Evolutionary conservation across 108 stramenopile species (phyloP).

Genomic region (Schizochytrium sp.): DNA sequence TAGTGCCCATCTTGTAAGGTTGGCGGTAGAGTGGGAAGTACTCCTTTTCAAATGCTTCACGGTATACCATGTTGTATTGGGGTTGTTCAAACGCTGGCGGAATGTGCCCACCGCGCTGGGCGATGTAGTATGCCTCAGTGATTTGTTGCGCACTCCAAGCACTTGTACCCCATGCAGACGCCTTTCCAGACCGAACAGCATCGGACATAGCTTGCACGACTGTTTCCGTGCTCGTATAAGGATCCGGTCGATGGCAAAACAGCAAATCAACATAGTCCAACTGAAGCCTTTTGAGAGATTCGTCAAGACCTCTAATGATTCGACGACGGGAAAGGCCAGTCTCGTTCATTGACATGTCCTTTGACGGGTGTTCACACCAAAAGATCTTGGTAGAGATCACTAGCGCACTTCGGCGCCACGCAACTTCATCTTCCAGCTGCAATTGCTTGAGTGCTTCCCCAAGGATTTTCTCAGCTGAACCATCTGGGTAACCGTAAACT

Average conservation of each 20-base stretch:
- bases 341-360: constrained; percentile 67
- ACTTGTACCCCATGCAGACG: constrained; percentile 71
- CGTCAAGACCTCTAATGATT: constrained; percentile 66
- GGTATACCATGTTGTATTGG: constrained; percentile 71
- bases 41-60: constrained; percentile 70
- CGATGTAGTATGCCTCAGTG: constrained; percentile 70
- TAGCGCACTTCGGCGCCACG: constrained; percentile 68
- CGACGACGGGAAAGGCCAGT: constrained; percentile 66
- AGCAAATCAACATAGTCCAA: constrained; percentile 69
- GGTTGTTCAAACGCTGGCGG: constrained; percentile 72
- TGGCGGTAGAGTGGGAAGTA: constrained; percentile 67
- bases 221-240: constrained; percentile 66
- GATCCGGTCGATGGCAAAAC: constrained; percentile 70
- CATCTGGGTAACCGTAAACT: constrained; percentile 65
- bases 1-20: constrained; percentile 69
- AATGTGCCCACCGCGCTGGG: constrained; percentile 62
- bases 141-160: constrained; percentile 73
- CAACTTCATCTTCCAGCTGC: constrained; percentile 65
- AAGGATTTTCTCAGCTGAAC: constrained; percentile 70
- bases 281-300: constrained; percentile 66
- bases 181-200: constrained; percentile 66
- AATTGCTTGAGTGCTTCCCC: constrained; percentile 67
- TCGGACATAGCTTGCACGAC: constrained; percentile 72
- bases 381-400: constrained; percentile 71
- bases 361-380: constrained; percentile 61